Conservation (phyloP, 805 yeast genomes). For the Clavispora carvajalis region DNA sequence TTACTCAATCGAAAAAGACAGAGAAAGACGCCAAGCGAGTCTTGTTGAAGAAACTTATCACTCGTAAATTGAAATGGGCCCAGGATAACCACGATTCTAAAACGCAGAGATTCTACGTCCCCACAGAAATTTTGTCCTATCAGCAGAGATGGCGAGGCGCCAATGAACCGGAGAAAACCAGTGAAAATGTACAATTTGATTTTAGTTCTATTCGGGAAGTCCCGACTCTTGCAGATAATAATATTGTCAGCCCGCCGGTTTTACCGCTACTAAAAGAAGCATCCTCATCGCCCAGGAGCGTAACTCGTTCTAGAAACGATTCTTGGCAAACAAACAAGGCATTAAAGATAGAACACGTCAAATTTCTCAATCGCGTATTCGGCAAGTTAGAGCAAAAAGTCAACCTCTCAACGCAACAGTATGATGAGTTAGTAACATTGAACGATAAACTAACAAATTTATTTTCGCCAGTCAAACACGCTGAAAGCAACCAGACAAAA, state of each 20-base stretch:
- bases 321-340: constrained; percentile 5
- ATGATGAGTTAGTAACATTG: constrained; percentile 20
- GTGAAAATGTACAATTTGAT: constrained; percentile 27
- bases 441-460: constrained; percentile 15
- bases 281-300: neutral
- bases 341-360: constrained; percentile 15
- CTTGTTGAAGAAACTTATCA: constrained; percentile 27
- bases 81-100: constrained; percentile 30
- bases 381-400: constrained; percentile 29
- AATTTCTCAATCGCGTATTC: constrained; percentile 16
- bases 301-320: neutral
- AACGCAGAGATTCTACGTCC: constrained; percentile 29
- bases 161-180: constrained; percentile 4
- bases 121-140: constrained; percentile 32
- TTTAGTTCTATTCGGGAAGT: constrained; percentile 25
- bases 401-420: constrained; percentile 27
- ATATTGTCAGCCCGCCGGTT: neutral
- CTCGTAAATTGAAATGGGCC: constrained; percentile 35
- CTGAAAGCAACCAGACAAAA: constrained; percentile 20
- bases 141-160: constrained; percentile 25
- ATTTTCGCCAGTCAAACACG: constrained; percentile 18
- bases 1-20: constrained; percentile 13
- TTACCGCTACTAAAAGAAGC: neutral
- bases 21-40: constrained; percentile 6
- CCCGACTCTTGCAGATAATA: neutral